These are phyloP conservation scores for Paecilomyces niveus DNA, from an alignment of 2,329 filamentous ascomycete genomes.

Conservation along the genomic window DNA sequence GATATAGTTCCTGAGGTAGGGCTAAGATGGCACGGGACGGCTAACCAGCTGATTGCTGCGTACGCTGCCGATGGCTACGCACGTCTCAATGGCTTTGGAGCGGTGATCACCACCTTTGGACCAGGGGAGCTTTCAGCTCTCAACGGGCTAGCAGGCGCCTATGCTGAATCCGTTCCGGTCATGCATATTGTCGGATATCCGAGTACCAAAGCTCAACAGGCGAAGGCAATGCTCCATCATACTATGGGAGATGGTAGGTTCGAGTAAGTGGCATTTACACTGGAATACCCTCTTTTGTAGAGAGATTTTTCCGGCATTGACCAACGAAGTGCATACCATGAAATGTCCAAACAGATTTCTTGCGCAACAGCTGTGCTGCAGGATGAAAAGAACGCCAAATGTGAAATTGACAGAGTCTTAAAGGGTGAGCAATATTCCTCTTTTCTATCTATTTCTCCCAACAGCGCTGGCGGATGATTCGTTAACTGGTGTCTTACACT, in stretches of 20 bases:
- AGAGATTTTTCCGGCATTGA: not conserved
- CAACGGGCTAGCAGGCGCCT: conserved; percentile 11
- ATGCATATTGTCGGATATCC: conserved; percentile 15
- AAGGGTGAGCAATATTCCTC: conserved; percentile 1
- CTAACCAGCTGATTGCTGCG: conserved; percentile 12
- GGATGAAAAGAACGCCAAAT: conserved; percentile 11
- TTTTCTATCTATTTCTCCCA: not conserved
- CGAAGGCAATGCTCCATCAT: conserved; percentile 18
- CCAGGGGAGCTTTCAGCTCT: conserved; percentile 12
- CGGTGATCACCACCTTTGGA: conserved; percentile 13
- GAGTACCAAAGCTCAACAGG: conserved; percentile 12
- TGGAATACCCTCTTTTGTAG: not conserved
- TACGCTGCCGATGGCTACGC: conserved; percentile 11
- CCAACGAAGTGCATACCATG: conserved; percentile 11
- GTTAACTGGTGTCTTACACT: not conserved
- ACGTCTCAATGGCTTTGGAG: conserved; percentile 11
- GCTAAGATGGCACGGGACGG: conserved; percentile 11
- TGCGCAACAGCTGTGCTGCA: conserved; percentile 14
- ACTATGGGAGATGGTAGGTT: conserved; percentile 18
- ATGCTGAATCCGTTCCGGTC: conserved; percentile 12
- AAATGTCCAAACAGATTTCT: conserved; percentile 19
- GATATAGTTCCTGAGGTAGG: conserved; percentile 10
- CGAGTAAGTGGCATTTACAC: not conserved
- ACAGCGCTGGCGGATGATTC: not conserved
- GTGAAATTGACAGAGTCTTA: conserved; percentile 19